Evolutionary conservation across 805 yeast genomes (phyloP).

Genomic region (Zygoascus bituminiphila): DNA sequence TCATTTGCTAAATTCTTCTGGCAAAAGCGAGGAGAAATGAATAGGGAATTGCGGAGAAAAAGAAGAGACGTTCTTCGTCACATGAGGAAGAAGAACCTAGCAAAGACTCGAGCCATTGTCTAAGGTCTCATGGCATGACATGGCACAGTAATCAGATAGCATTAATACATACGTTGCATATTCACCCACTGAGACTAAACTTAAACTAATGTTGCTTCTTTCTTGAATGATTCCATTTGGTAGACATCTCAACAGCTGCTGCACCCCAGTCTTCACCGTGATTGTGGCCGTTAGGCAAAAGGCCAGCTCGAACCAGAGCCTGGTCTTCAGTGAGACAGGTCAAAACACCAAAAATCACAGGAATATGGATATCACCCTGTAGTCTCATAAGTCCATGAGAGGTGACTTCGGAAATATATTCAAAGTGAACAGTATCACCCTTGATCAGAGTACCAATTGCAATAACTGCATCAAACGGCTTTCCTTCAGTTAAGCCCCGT

Average conservation of each 20-base stretch:
- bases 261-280: slow-evolving; percentile 99
- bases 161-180: not conserved
- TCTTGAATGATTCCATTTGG: slow-evolving; percentile 18
- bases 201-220: not conserved
- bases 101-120: slow-evolving; percentile 6
- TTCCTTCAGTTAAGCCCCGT: slow-evolving; percentile 5
- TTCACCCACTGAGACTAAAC: no score
- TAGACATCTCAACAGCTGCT: slow-evolving; percentile 93
- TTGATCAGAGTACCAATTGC: slow-evolving; percentile 93
- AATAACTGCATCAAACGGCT: slow-evolving; percentile 61
- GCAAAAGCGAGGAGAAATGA: slow-evolving; percentile 74
- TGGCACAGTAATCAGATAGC: not conserved
- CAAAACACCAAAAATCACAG: slow-evolving; percentile 88
- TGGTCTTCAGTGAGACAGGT: slow-evolving; percentile 93
- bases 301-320: slow-evolving; percentile 87
- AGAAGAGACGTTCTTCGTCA: slow-evolving; percentile 65
- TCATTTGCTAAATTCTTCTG: slow-evolving; percentile 73
- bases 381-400: slow-evolving; percentile 77
- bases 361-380: slow-evolving; percentile 60
- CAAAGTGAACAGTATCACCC: slow-evolving; percentile 97
- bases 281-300: slow-evolving; percentile 69
- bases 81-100: slow-evolving; percentile 35
- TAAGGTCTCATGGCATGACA: not conserved
- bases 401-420: slow-evolving; percentile 87
- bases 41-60: slow-evolving; percentile 63